Conservation (phyloP, 2,329 filamentous ascomycete species). For the Alternaria incomplexa region DNA sequence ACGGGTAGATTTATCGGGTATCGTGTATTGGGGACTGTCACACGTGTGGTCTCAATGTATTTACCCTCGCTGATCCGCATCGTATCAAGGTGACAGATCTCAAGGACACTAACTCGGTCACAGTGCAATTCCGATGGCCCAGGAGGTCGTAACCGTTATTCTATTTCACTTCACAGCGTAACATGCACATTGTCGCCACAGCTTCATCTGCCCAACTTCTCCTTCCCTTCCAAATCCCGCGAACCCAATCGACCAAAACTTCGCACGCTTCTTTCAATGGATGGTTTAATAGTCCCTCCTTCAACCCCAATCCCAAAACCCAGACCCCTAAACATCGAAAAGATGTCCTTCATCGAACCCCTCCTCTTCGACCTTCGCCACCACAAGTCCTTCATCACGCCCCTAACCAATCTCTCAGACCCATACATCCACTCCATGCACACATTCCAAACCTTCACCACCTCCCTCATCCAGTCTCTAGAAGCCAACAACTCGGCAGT, state of each 20-base stretch:
- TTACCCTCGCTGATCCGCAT: background rate
- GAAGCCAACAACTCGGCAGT: background rate
- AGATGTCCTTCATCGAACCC: background rate
- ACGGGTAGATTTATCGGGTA: background rate
- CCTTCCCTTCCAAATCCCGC: too few species aligned
- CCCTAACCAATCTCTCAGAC: background rate
- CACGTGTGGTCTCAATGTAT: background rate
- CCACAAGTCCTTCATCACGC: background rate
- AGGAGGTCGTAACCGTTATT: background rate
- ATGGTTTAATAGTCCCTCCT: background rate
- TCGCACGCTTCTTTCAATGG: background rate
- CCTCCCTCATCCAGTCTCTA: background rate
- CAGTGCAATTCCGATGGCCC: background rate
- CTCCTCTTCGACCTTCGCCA: background rate
- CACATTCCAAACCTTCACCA: constrained; percentile 6
- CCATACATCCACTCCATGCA: constrained; percentile 4
- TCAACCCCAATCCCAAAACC: background rate
- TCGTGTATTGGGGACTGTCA: background rate
- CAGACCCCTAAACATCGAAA: background rate
- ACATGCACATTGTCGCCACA: background rate
- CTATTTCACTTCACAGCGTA: background rate
- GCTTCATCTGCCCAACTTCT: background rate
- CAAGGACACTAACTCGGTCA: background rate
- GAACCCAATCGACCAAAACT: background rate
- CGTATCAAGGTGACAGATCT: accelerated